Evolutionary conservation across 2,329 filamentous ascomycete genomes (phyloP), one percentile per base, ranked within the genome.

Genomic region (Cladobotryum mycophilum): DNA sequence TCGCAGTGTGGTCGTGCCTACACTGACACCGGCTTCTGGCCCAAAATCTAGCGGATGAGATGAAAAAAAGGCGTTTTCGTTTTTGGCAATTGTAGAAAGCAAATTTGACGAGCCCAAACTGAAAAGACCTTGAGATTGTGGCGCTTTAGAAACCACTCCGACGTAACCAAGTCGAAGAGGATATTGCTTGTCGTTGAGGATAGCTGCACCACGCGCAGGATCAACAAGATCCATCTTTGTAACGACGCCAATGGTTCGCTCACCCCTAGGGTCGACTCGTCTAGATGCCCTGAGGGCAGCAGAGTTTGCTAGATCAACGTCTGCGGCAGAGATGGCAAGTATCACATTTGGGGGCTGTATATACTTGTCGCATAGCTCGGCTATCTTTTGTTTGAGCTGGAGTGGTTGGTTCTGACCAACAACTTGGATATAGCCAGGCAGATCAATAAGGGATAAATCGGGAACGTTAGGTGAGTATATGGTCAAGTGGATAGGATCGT

Each of bases 141-240:
- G 92, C 7, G 89, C 82, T 55, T 88, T 87, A 60, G 88, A 91
- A 5, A 99, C 88, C 4, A 99, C 93, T 45, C 93, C 93, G 3
- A 99, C 92, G 61, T 99, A 99, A 3, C 93, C 93, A 3, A 99
- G 75, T n/a, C 93, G 81, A 30, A 99, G 76, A 38, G 93, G 92
- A 63, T 99, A 99, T 66, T 97, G 95, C 64, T 84, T 86, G 66
- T 99, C 92, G 22, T 78, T 84, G 17, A 99, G 75, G 33, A 99
- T 89, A 35, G 81, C 78, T 13, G 82, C 79, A 30, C 91, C 93
- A 52, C 92, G 83, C 7, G 76, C 74, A 3, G 93, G 79, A 59
- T 97, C 92, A 7, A 99, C 91, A 18, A 99, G 77, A 62, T 99
- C 93, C 92, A 99, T 96, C 73, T 99, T 99, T 3, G 93, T 99